Percentiles rank a stretch among this genome's conserved stretches.
Conservation (phyloP, 164 flowering plant genomes). For the Aristolochia contorta region DNA sequence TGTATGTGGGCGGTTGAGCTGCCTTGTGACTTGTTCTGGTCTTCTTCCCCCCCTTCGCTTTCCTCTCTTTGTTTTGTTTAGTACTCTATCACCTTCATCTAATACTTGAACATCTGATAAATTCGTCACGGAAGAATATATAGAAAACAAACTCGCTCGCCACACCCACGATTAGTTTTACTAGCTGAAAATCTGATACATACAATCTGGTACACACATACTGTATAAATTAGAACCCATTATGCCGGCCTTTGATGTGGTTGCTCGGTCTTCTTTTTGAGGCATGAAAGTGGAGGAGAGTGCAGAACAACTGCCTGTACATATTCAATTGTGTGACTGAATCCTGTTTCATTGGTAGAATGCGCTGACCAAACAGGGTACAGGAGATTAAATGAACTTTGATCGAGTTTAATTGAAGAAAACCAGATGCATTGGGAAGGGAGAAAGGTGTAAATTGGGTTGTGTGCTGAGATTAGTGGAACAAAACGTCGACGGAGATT, state of each 20-base stretch:
- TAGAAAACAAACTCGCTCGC: background rate
- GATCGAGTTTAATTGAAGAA: background rate
- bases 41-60: background rate
- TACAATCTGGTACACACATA: no score
- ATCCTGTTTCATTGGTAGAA: no score
- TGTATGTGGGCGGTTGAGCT: constrained; percentile 13
- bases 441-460: background rate
- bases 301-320: no score
- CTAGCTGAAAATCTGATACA: no score
- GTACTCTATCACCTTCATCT: background rate
- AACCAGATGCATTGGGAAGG: background rate
- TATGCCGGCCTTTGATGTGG: background rate
- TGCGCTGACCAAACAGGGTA: no score
- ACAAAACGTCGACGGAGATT: background rate
- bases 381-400: background rate
- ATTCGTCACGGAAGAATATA: background rate
- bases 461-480: background rate
- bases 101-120: background rate
- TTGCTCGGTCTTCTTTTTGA: no score
- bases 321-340: no score
- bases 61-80: background rate
- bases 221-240: no score
- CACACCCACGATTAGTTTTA: no score
- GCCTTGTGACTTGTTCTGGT: constrained; percentile 1
- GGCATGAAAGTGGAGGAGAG: no score